These are phyloP conservation scores for Austroboletus eburneus DNA, from an alignment of 768 basidiomycete genomes.

Conservation along the genomic window DNA sequence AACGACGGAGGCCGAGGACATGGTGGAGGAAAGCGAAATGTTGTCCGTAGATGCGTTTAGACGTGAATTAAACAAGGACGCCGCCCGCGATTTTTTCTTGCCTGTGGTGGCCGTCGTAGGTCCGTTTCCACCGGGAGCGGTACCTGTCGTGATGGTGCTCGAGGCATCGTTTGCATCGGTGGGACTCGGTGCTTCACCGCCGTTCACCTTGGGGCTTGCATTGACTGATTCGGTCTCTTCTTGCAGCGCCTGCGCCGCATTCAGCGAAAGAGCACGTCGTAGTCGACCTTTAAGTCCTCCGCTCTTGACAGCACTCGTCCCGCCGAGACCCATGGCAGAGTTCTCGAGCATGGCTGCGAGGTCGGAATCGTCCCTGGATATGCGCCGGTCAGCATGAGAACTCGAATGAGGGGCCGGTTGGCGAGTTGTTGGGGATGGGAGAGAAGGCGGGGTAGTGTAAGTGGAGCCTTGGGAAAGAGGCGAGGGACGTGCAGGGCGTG, in stretches of 20 bases:
- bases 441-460: conserved; percentile 3
- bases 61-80: conserved; percentile 81
- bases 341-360: conserved; percentile 49
- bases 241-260: conserved; percentile 52
- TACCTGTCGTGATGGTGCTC: conserved; percentile 40
- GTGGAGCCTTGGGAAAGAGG: conserved; percentile 32
- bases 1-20: conserved; percentile 93
- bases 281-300: conserved; percentile 76
- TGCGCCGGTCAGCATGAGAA: conserved; percentile 64
- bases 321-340: conserved; percentile 35
- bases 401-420: conserved; percentile 18
- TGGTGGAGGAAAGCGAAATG: conserved; percentile 92
- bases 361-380: conserved; percentile 76
- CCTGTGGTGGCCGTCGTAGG: conserved; percentile 29
- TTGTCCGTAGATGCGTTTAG: conserved; percentile 90
- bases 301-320: conserved; percentile 40
- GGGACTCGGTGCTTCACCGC: conserved; percentile 27
- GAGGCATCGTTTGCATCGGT: conserved; percentile 25
- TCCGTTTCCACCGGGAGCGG: conserved; percentile 13
- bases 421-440: conserved; percentile 14
- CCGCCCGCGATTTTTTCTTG: conserved; percentile 71
- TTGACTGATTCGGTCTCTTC: conserved; percentile 34
- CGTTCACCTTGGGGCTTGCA: conserved; percentile 24
- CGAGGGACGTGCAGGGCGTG: conserved; percentile 31
- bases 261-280: conserved; percentile 68